phyloP scores from a whole-genome alignment of 352 stramenopile species.

The Hyaloperonospora brassicae region DNA sequence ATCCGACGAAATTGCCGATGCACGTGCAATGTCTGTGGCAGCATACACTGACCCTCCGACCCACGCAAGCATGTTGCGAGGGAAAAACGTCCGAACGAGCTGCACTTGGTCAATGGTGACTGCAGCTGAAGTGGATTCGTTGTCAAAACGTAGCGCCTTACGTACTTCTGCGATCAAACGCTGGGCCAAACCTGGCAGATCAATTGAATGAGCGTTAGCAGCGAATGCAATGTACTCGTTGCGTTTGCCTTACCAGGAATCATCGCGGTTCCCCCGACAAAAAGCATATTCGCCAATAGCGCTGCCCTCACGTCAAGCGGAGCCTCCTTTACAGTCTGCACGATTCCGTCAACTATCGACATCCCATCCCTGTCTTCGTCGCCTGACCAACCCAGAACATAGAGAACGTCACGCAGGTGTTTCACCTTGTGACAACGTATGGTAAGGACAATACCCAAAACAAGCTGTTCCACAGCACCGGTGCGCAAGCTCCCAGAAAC shows the following conservation, averaged over 20 bases:
- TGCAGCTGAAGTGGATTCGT: constrained; percentile 30
- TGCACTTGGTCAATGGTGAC: constrained; percentile 27
- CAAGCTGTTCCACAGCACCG: constrained; percentile 37
- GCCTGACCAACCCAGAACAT: constrained; percentile 13
- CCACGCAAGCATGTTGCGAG: constrained; percentile 67
- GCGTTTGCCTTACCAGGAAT: constrained; percentile 40
- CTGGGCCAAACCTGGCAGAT: constrained; percentile 38
- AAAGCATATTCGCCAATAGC: constrained; percentile 68
- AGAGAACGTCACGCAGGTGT: not conserved
- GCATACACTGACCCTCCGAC: constrained; percentile 73
- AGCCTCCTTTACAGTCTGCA: constrained; percentile 43
- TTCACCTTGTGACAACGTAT: not conserved
- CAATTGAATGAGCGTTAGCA: not conserved
- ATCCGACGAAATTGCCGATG: constrained; percentile 37
- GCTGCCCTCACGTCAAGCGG: constrained; percentile 58
- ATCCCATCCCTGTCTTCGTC: constrained; percentile 27
- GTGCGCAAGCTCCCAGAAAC: constrained; percentile 34
- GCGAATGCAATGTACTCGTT: not conserved
- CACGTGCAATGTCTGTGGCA: constrained; percentile 40
- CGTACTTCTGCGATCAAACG: constrained; percentile 45
- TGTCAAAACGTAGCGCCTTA: constrained; percentile 28
- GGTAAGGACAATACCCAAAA: constrained; percentile 26
- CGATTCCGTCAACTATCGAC: constrained; percentile 51
- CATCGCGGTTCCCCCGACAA: constrained; percentile 70
- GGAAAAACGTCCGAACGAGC: constrained; percentile 51